Base-by-base conservation (phyloP, 179 eudicot species). In the Actinidia polygama region DNA sequence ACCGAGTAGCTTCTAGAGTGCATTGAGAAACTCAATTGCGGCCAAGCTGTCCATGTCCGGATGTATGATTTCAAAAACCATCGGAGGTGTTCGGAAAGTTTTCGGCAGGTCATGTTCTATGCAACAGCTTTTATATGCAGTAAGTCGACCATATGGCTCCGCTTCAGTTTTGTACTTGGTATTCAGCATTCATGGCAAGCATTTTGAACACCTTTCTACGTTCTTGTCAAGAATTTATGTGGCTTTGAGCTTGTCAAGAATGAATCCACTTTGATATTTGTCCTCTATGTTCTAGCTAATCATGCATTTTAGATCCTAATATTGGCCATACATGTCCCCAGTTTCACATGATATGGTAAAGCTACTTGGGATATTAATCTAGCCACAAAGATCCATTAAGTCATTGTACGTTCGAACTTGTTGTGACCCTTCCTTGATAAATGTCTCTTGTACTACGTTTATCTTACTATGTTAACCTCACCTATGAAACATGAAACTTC, bases 41-140 rank as follows among this genome's bases (percentile, higher is more conserved):
- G 97, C 50, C 93, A 92, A 36, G 78, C 92, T 81, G 98, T 96
- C 66, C 98, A 96, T 51, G 87, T 96, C 78, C 99, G 98, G 4
- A 92, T 96, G 8, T 96, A 96, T 87, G 98, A 96, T 83, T 96
- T 96, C 79, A 96, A 96, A 86, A 94, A 91, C n/a, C 99, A 96
- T 87, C 93, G 91, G 83, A 88, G 98, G 84, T 84, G 93, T 74
- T 87, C 89, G 5, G 99, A 93, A 63, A 90, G 92, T 79, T 96
- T 94, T 83, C 91, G 99, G 50, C 99, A 92, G 99, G 99, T 95
- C 0, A 59, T 55, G 40, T 40, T 57, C 62, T 59, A 12, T 44
- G 61, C 49, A 40, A 21, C 16, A 24, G 16, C 50, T 72, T 75
- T 61, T 40, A 54, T n/a, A 57, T 53, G 36, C 36, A 30, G 36